These are phyloP conservation scores for Pichia sp. DNA, from an alignment of 1,139 yeast species.

Conservation along the genomic window DNA sequence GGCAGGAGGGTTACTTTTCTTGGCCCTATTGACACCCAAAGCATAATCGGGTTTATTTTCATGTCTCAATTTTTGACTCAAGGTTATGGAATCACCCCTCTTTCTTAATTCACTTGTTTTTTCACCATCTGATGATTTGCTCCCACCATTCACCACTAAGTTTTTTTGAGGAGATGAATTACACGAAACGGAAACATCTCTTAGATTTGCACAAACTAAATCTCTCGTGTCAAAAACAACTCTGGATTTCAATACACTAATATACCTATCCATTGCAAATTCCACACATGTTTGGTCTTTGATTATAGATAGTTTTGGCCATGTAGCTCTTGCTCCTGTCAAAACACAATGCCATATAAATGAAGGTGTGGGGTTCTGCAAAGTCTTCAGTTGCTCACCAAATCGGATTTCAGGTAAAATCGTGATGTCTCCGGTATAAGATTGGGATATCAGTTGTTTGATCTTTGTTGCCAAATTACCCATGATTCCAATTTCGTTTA, in stretches of 20 bases:
- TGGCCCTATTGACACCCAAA: neutral
- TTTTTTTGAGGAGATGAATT: slow-evolving; percentile 5
- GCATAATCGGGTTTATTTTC: neutral
- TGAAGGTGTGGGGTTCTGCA: slow-evolving; percentile 74
- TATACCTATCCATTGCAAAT: slow-evolving; percentile 76
- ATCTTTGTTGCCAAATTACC: slow-evolving; percentile 65
- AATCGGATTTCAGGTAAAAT: slow-evolving; percentile 68
- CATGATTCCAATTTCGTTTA: slow-evolving; percentile 68
- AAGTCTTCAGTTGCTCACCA: slow-evolving; percentile 51
- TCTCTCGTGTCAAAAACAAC: slow-evolving; percentile 32
- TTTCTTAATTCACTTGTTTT: neutral
- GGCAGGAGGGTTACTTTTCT: neutral
- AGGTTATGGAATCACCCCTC: slow-evolving; percentile 6
- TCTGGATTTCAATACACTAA: slow-evolving; percentile 57
- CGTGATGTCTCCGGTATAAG: slow-evolving; percentile 89
- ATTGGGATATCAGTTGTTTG: slow-evolving; percentile 71
- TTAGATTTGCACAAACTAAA: neutral
- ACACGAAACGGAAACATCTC: slow-evolving; percentile 1
- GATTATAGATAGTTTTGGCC: slow-evolving; percentile 84
- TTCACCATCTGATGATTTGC: no score
- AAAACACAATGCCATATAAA: slow-evolving; percentile 62
- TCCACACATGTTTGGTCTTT: slow-evolving; percentile 87
- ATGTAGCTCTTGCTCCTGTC: slow-evolving; percentile 85
- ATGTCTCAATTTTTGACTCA: slow-evolving; percentile 4
- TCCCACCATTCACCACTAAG: neutral